Evolutionary conservation across 2,329 filamentous ascomycete species (phyloP).

Genomic region (Colletotrichum sp.): DNA sequence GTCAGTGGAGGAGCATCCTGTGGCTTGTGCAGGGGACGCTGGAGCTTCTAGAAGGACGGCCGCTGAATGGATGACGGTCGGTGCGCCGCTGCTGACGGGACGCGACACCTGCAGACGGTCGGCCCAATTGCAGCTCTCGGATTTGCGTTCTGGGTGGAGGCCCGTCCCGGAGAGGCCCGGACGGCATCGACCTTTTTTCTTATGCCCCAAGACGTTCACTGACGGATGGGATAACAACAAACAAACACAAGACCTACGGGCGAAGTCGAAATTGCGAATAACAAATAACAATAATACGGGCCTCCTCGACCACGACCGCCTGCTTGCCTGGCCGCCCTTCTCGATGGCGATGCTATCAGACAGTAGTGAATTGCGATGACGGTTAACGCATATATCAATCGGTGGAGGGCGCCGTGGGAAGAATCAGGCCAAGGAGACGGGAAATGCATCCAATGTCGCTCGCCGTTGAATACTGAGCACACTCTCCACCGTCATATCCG

Average conservation of each 20-base stretch:
- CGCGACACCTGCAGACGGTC: neutral
- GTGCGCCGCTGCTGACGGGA: slow-evolving; percentile 3
- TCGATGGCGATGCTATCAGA: neutral
- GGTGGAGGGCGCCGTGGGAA: neutral
- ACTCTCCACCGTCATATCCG: neutral
- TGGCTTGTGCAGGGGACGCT: neutral
- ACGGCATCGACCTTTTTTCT: neutral
- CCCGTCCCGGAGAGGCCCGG: slow-evolving; percentile 16
- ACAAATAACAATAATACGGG: slow-evolving; percentile 1
- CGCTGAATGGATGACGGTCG: slow-evolving; percentile 10
- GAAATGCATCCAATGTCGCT: neutral
- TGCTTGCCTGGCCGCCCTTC: neutral
- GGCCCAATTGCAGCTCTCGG: neutral
- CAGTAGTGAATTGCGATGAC: neutral
- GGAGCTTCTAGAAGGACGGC: slow-evolving; percentile 15
- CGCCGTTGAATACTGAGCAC: neutral
- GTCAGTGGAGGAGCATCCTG: neutral
- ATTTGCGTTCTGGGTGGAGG: slow-evolving; percentile 1
- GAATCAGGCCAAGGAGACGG: neutral
- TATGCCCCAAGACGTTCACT: neutral
- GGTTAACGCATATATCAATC: neutral
- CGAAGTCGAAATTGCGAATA: neutral
- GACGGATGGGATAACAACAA: neutral
- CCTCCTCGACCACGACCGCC: neutral
- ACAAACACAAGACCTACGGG: neutral